Conservation (phyloP, 768 basidiomycete species). For the Amanita phalloides region DNA sequence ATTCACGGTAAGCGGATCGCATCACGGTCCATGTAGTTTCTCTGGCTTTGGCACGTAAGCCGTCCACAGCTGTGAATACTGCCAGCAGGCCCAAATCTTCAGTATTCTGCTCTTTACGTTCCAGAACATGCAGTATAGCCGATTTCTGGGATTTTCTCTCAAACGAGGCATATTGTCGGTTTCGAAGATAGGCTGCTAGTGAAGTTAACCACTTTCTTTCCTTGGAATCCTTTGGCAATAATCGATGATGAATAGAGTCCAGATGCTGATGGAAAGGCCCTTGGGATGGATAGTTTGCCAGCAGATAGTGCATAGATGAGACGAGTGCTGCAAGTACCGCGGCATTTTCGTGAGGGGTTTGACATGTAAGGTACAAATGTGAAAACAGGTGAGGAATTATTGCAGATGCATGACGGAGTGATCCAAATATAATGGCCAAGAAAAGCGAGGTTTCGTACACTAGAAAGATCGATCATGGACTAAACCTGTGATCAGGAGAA, state of each 20-base stretch:
- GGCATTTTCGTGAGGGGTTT: constrained; percentile 11
- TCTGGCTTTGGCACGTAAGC: constrained; percentile 38
- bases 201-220: constrained; percentile 39
- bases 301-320: constrained; percentile 48
- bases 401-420: constrained; percentile 48
- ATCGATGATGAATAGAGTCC: constrained; percentile 25
- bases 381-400: constrained; percentile 52
- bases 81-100: not conserved
- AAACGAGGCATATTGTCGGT: constrained; percentile 42
- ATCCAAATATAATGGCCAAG: constrained; percentile 52
- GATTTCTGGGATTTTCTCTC: constrained; percentile 28
- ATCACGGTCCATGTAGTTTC: constrained; percentile 49
- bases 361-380: constrained; percentile 26
- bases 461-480: constrained; percentile 15
- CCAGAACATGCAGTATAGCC: constrained; percentile 8
- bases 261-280: constrained; percentile 37
- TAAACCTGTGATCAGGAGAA: not conserved
- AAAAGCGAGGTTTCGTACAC: constrained; percentile 69
- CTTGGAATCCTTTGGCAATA: constrained; percentile 25
- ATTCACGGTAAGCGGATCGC: constrained; percentile 53
- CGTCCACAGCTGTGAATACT: constrained; percentile 27
- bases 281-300: constrained; percentile 56
- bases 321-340: constrained; percentile 28
- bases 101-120: constrained; percentile 8
- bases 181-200: constrained; percentile 41